Evolutionary conservation across 495 filamentous ascomycete genomes (phyloP).

Genomic region (Bombardia bombarda): DNA sequence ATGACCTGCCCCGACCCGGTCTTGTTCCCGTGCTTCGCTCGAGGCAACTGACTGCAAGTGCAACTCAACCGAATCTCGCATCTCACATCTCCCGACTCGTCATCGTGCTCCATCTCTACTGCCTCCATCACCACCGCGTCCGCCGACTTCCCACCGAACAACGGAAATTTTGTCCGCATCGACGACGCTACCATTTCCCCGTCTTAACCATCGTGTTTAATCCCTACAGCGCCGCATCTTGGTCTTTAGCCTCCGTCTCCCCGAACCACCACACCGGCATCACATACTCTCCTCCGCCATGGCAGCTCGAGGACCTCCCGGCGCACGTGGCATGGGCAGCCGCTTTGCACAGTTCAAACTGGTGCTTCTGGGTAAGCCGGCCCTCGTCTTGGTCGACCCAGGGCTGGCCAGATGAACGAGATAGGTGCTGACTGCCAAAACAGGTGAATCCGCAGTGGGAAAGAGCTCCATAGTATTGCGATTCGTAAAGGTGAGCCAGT

Average conservation of each 20-base stretch:
- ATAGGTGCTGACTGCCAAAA: conserved; percentile 26
- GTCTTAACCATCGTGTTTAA: not conserved
- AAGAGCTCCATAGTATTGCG: conserved; percentile 97
- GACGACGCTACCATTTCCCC: not conserved
- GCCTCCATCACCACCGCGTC: not conserved
- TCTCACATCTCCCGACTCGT: not conserved
- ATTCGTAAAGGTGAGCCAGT: conserved; percentile 79
- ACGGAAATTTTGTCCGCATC: not conserved
- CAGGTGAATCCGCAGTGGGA: conserved; percentile 97
- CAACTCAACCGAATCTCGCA: not conserved
- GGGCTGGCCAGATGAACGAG: not conserved
- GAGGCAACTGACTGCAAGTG: too few species aligned
- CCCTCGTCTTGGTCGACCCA: not conserved
- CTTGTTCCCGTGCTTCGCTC: not conserved
- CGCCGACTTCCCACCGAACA: not conserved
- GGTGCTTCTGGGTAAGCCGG: conserved; percentile 81
- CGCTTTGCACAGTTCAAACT: conserved; percentile 99
- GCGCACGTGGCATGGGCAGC: conserved; percentile 56
- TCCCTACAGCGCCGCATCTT: not conserved
- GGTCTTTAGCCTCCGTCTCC: not conserved
- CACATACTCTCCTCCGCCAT: conserved; percentile 38
- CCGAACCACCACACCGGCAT: conserved; percentile 6
- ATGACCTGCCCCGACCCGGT: conserved; percentile 10
- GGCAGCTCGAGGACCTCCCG: conserved; percentile 73
- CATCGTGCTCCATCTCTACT: conserved; percentile 1